Base-by-base conservation (phyloP, 306 rosid genomes). In the Quercus engelmannii region DNA sequence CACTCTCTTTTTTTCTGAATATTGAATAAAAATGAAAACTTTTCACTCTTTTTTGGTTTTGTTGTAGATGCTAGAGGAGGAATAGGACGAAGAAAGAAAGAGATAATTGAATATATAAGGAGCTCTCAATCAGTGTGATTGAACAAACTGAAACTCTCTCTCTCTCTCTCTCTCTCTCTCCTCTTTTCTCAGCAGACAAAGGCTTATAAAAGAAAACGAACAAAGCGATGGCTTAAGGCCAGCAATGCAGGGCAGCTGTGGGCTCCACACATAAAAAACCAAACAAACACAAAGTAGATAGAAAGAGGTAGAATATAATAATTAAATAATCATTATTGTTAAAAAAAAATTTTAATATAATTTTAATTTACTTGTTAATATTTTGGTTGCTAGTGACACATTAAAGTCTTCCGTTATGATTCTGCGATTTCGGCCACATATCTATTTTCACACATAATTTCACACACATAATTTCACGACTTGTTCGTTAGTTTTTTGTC, bases 231-330 rank as follows among this genome's bases (percentile, higher is more conserved):
- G 76, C 79, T 76, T 76, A 77, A 63, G 73, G 92, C 87, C 90
- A 88, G 89, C 89, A 86, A 79, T 81, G 87, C 89, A 82, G 54
- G 84, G 82, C 76, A 83, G 80, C 83, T 78, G 63, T 83, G 82
- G 90, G 90, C 88, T 86, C 90, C 91, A 87, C 88, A 43, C 51
- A 43, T 38, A 80, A 73, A 28, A 3, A 35, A 67, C 86, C 75
- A 76, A 81, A 57, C 79, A 84, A 61, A 75, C 76, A 72, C 58
- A 79, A 73, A 69, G 77, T 69, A 69, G 71, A 88, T 77, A 74
- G 83, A 82, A 82, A 82, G 64, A 57, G 58, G 78, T 26, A 25
- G 76, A 63, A 76, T 43, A 68, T 58, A 5, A 68, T 58, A 5
- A 62, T 30, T 12, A 49, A 26, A 21, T 68, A 33, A 67, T 35